Conservation (phyloP, 306 rosid genomes). For the Malus sylvestris region DNA sequence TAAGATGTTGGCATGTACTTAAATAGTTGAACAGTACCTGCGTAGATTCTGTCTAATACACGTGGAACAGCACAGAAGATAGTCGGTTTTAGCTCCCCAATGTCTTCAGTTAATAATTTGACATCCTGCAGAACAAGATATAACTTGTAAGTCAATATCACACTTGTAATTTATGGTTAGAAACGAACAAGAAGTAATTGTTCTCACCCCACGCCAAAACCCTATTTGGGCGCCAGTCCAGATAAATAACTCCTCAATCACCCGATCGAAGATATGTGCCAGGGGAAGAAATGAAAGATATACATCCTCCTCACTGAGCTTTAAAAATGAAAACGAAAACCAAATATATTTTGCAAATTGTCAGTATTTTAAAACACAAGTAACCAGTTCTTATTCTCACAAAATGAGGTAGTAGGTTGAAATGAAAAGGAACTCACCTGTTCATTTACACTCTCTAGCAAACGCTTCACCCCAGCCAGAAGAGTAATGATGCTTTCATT, state of each 20-base stretch:
- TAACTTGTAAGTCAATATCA: constrained; percentile 4
- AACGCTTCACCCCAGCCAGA: constrained; percentile 61
- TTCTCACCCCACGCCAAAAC: constrained; percentile 97
- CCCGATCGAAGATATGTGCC: constrained; percentile 89
- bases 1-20: not conserved
- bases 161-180: constrained; percentile 1
- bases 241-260: constrained; percentile 88
- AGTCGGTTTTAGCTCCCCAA: constrained; percentile 83
- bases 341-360: constrained; percentile 9
- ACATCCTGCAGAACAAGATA: constrained; percentile 62
- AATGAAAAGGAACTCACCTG: constrained; percentile 31
- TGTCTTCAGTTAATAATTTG: constrained; percentile 76
- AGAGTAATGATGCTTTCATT: constrained; percentile 76
- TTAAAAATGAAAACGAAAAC: constrained; percentile 13
- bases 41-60: constrained; percentile 79
- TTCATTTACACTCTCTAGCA: constrained; percentile 64
- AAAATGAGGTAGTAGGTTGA: not conserved
- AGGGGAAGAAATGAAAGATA: constrained; percentile 95
- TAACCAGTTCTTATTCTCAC: not conserved
- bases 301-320: constrained; percentile 65
- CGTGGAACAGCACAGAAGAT: constrained; percentile 98
- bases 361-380: constrained; percentile 5
- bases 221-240: constrained; percentile 87
- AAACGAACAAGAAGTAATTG: not conserved
- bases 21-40: constrained; percentile 36